Evolutionary conservation across 192 early-diverging fungal species (phyloP), one percentile per base, ranked within the genome.

Genomic region (Linnemannia schmuckeri): DNA sequence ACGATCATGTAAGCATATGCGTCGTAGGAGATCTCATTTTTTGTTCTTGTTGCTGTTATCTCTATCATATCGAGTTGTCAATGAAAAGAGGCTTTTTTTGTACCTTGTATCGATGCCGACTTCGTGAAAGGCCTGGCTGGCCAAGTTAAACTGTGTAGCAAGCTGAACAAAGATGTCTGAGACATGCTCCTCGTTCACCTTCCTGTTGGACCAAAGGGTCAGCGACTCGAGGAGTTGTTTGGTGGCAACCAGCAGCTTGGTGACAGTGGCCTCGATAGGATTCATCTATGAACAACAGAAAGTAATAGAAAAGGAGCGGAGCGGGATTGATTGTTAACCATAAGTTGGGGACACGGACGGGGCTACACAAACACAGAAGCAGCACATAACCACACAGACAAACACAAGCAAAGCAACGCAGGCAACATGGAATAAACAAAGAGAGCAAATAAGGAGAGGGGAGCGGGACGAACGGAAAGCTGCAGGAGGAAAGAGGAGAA

Each of bases 191-290:
- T 89, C 83, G 12, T 47, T 85, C 71, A 86, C 85, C 46, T 76
- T 86, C 1, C 72, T 37, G 13, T n/a, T 69, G 9, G 90, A 89
- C 91, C 91, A 92, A 6, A 78, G 75, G 5, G 91, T 92, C 24
- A 92, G 77, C 24, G 85, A 76, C 47, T 91, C 90, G 27, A 92
- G 55, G 22, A 92, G 82, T 41, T 86, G 85, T 74, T 91, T 92
- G 18, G 91, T 92, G 12, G 89, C 88, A 37, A 89, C 52, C 52
- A 92, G 44, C 7, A 92, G 78, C 73, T 87, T 82, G 22, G 91
- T 91, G 20, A 92, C 90, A 42, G 88, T 88, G 12, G 85, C 85
- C 40, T 92, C 90, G 20, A 92, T 90, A 6, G 81, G 82, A 74
- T 79, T 88, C 82, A 87, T 88, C 90, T 92, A 79, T 3, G 42